A percentile compares a stretch with the other conserved stretches of the same genome.
Evolutionary conservation across 2,329 filamentous ascomycete genomes (phyloP).

Genomic region (Cladosporium sp.): DNA sequence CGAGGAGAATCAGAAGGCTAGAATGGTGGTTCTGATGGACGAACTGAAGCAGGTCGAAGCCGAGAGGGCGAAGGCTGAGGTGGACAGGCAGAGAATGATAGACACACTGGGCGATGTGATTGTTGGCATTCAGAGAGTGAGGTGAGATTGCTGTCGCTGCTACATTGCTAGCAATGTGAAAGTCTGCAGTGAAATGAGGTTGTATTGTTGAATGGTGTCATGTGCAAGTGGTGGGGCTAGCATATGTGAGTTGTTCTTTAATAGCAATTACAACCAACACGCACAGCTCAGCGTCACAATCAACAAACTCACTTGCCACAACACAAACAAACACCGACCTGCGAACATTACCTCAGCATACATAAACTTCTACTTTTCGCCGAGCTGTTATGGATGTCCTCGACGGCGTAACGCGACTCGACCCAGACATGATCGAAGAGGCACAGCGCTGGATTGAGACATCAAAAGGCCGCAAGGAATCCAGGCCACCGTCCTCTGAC

Average conservation of each 20-base stretch:
- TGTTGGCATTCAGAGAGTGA: constrained; percentile 31
- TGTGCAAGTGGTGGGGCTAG: background rate
- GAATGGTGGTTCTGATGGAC: constrained; percentile 50
- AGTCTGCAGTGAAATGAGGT: background rate
- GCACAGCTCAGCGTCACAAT: background rate
- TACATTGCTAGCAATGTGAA: background rate
- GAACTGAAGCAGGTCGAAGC: constrained; percentile 47
- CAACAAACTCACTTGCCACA: background rate
- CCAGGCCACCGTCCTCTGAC: background rate
- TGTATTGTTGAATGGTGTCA: background rate
- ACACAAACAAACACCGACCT: background rate
- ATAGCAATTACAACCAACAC: background rate
- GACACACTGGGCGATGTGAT: constrained; percentile 52
- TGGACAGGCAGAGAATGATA: constrained; percentile 46
- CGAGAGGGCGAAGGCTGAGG: constrained; percentile 44
- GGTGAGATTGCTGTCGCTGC: constrained; percentile 32
- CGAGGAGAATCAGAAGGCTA: constrained; percentile 72
- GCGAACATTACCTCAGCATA: background rate
- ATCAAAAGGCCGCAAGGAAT: background rate
- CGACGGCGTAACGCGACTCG: background rate
- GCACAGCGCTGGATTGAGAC: constrained; percentile 7
- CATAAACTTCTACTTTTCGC: background rate
- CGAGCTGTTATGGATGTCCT: background rate
- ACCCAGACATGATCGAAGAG: background rate
- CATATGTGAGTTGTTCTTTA: background rate